These are phyloP conservation scores for Globisporangium mamillatum DNA, from an alignment of 352 stramenopile species.

Conservation along the genomic window DNA sequence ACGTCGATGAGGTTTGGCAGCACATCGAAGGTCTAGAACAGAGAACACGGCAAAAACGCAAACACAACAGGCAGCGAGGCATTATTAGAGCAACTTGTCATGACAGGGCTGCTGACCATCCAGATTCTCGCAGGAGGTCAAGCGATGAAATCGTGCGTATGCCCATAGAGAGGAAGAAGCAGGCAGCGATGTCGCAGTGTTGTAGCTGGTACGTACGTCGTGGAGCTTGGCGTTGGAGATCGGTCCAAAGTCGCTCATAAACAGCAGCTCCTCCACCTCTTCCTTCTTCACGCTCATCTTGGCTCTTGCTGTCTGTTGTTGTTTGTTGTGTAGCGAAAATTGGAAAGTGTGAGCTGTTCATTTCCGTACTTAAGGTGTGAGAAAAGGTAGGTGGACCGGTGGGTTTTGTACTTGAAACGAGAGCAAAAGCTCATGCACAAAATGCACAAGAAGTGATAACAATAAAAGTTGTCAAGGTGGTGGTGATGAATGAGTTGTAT, in stretches of 20 bases:
- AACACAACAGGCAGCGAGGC: not conserved
- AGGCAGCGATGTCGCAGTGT: not conserved
- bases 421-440: not conserved
- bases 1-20: slow-evolving; percentile 83
- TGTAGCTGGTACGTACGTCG: slow-evolving; percentile 31
- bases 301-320: not conserved
- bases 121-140: too few relatives aligned
- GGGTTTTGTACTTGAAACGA: not conserved
- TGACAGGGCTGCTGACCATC: not conserved
- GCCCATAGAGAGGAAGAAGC: not conserved
- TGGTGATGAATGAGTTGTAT: not conserved
- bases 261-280: slow-evolving; percentile 32
- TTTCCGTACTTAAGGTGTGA: slow-evolving; percentile 1
- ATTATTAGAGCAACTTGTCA: not conserved
- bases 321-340: not conserved
- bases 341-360: not conserved
- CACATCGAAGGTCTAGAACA: slow-evolving; percentile 65
- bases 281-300: slow-evolving; percentile 32
- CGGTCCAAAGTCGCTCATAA: slow-evolving; percentile 35
- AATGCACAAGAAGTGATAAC: not conserved
- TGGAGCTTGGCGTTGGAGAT: slow-evolving; percentile 70
- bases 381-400: not conserved
- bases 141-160: too few relatives aligned
- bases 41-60: not conserved
- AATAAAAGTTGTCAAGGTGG: not conserved